Conservation (phyloP, 2,329 filamentous ascomycete species). For the Thelonectria rubi region DNA sequence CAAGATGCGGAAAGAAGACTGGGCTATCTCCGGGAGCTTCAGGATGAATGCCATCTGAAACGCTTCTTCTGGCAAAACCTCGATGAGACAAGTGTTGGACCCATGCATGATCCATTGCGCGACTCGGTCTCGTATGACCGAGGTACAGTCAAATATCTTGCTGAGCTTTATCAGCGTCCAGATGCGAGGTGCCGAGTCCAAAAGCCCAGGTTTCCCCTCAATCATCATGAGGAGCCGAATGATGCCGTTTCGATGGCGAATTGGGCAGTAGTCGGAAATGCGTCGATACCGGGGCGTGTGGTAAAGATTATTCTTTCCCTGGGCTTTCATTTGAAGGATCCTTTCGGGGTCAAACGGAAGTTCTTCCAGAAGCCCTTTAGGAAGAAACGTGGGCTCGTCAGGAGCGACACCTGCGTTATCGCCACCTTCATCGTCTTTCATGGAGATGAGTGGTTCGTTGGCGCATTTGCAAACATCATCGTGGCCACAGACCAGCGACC, state of each 20-base stretch:
- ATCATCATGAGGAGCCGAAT: conserved; percentile 69
- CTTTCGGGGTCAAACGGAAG: conserved; percentile 13
- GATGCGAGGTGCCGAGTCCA: conserved; percentile 72
- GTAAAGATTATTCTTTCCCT: conserved; percentile 30
- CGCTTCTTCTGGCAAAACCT: conserved; percentile 69
- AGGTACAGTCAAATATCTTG: conserved; percentile 63
- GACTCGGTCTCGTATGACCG: conserved; percentile 58
- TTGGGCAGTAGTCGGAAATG: conserved; percentile 68
- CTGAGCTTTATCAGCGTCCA: conserved; percentile 73
- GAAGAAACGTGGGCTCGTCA: background rate
- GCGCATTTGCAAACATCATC: conserved; percentile 52
- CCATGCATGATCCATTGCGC: conserved; percentile 66
- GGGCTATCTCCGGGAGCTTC: conserved; percentile 53
- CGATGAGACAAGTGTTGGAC: conserved; percentile 67
- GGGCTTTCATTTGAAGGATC: conserved; percentile 38
- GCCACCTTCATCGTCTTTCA: background rate
- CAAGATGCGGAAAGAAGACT: conserved; percentile 65
- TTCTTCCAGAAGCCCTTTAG: background rate
- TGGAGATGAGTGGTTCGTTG: conserved; percentile 3
- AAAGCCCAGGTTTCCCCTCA: conserved; percentile 59
- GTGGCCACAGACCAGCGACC: conserved; percentile 50
- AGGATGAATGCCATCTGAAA: conserved; percentile 65
- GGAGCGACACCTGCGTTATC: background rate
- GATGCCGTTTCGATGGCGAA: conserved; percentile 71
- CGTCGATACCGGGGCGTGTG: conserved; percentile 45